Evolutionary conservation across 2,329 filamentous ascomycete genomes (phyloP), one percentile per base, ranked within the genome.

Genomic region (Aurifilum marmelostoma): DNA sequence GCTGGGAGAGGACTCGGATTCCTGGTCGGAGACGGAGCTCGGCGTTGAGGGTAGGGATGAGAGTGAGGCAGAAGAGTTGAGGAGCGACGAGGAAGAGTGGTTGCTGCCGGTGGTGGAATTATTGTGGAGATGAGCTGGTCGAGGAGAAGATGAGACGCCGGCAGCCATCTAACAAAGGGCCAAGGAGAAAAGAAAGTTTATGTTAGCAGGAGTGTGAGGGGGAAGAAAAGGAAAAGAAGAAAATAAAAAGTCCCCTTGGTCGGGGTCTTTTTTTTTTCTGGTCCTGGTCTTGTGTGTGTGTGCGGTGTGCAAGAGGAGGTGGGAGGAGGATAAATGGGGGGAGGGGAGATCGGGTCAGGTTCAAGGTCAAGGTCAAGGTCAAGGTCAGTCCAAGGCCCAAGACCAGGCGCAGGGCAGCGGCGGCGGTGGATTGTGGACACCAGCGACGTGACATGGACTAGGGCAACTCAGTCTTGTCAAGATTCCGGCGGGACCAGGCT

Each of bases 151-250:
- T 62, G 70, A 68, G 67, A 70, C 69, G 68, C 68, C 68, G 70
- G 70, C 68, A 68, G 70, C 70, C 70, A 71, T 71, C 70, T 71
- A 71, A 71, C 68, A 70, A 66, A 69, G 68, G 63, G 63, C 43
- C 63, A 56, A 52, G 6, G 18, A 6, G 7, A 18, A 47, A 64
- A 58, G 58, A 47, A 61, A 21, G 65, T 52, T 29, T 43, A 67
- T 63, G 69, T 71, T 69, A 71, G 69, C 60, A 67, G 67, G 62
- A 70, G 62, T 21, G 29, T n/a, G 43, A 7, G 64, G 66, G 63
- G 63, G 41, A 63, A 47, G 59, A 32, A 54, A 3, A 47, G 59
- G 18, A 14, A 9, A 64, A 58, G 7, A 47, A 61, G 62, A 37
- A 37, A 67, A 70, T 43, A n/a, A 39, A 54, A 50, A 54, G 5